These are phyloP conservation scores for Saccharum hybrid DNA, from an alignment of 202 grass and related monocot species.

Conservation along the genomic window DNA sequence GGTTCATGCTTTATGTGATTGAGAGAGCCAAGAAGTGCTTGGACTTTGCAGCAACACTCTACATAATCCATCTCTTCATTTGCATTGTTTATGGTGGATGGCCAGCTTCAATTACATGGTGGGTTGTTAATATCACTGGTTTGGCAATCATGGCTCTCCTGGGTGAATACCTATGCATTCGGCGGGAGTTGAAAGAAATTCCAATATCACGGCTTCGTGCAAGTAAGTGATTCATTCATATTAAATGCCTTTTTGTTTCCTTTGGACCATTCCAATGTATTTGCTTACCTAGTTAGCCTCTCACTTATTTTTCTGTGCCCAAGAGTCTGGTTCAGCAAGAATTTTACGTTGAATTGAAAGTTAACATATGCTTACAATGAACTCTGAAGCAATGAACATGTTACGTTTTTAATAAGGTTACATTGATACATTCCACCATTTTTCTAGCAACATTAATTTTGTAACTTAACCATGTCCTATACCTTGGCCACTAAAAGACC, in stretches of 20 bases:
- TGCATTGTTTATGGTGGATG: conserved; percentile 98
- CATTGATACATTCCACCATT: not conserved
- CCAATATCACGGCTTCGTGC: conserved; percentile 80
- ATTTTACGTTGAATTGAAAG: conserved; percentile 18
- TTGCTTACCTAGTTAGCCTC: conserved; percentile 13
- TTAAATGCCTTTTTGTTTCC: conserved; percentile 31
- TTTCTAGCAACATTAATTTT: conserved; percentile 26
- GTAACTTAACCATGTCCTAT: not conserved
- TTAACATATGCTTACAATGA: conserved; percentile 28
- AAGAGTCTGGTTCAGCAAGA: conserved; percentile 9
- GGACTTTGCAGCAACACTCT: conserved; percentile 92
- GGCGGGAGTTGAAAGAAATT: conserved; percentile 83
- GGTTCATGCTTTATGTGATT: conserved; percentile 81
- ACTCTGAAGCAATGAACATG: conserved; percentile 19
- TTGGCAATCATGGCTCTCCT: conserved; percentile 87
- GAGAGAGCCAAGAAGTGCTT: conserved; percentile 98
- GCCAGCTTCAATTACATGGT: conserved; percentile 94
- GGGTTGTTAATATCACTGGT: conserved; percentile 82
- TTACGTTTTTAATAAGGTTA: conserved; percentile 25
- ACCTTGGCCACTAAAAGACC: not conserved
- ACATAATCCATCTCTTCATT: conserved; percentile 97
- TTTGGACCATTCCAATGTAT: conserved; percentile 12
- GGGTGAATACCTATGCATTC: conserved; percentile 92
- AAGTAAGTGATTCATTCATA: conserved; percentile 76
- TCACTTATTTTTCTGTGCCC: not conserved